phyloP scores from a whole-genome alignment of 2,329 filamentous ascomycete genomes.

The Cladobotryum mycophilum region DNA sequence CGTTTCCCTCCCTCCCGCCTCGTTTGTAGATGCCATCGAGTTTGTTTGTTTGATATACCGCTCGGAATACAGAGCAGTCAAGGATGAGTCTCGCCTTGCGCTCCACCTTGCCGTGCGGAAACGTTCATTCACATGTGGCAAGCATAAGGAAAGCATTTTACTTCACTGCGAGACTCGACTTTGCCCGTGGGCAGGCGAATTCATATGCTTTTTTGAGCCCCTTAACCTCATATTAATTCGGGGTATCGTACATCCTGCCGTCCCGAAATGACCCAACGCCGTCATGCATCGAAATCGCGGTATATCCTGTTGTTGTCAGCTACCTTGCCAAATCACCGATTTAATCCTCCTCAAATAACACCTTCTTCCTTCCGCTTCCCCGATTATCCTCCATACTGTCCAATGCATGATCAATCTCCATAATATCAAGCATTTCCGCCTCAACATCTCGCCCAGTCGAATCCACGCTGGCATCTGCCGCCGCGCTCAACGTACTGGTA shows the following conservation, averaged over 20 bases:
- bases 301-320: slow-evolving; percentile 20
- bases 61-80: slow-evolving; percentile 71
- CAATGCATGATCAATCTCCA: slow-evolving; percentile 57
- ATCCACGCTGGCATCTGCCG: slow-evolving; percentile 46
- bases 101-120: slow-evolving; percentile 69
- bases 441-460: slow-evolving; percentile 49
- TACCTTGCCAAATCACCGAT: slow-evolving; percentile 8
- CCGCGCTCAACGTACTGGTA: slow-evolving; percentile 43
- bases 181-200: background rate
- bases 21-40: slow-evolving; percentile 21
- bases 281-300: slow-evolving; percentile 6
- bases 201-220: slow-evolving; percentile 2
- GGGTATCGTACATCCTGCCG: slow-evolving; percentile 18
- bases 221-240: slow-evolving; percentile 10
- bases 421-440: slow-evolving; percentile 57
- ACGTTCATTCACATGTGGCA: slow-evolving; percentile 1
- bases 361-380: slow-evolving; percentile 43
- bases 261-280: slow-evolving; percentile 6
- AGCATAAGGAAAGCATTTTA: background rate
- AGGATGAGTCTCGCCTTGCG: slow-evolving; percentile 70
- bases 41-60: slow-evolving; percentile 52
- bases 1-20: slow-evolving; percentile 28
- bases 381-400: slow-evolving; percentile 47
- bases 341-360: slow-evolving; percentile 43
- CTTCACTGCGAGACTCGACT: background rate